Evolutionary conservation across 805 yeast genomes (phyloP), one percentile per base, ranked within the genome.

Genomic region (Danielia reshetovae): DNA sequence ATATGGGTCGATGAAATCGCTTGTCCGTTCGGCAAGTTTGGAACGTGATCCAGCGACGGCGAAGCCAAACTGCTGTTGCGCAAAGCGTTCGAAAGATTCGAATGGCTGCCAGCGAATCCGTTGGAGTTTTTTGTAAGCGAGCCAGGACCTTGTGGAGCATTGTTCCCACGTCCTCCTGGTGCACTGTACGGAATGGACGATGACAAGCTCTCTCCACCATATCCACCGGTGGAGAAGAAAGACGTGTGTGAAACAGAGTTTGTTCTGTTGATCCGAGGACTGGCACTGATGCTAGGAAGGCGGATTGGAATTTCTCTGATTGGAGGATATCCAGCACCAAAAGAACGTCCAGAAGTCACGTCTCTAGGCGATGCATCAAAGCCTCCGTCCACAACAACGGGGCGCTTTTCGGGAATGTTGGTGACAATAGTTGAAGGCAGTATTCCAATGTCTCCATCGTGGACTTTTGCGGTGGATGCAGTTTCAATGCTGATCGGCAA

Each of bases 101-200:
- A 35, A 5, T 42, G 33, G 31, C 36, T 28, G 25, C 24, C 30
- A 16, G 47, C 45, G 9, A 29, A 24, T 5, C 34, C 35, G 24
- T 23, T 23, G 9, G 43, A 27, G n/a, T n/a, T n/a, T 21, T 39
- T 39, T 9, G 43, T 38, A 29, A 12, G 24, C 18, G 36, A 18
- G 28, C 18, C 13, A 17, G 32, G 25, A n/a, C 35, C 25, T 34
- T 14, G 24, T 35, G 15, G 46, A 19, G 22, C 43, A 10, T n/a
- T n/a, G n/a, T n/a, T n/a, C n/a, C 32, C 31, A 29, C 60, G 70
- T 7, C 84, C 81, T 16, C 85, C 85, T 1, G 88, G 88, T 2
- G 79, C 86, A 6, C 81, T 69, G 55, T 81, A 81, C 1, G 88
- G 88, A 32, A 81, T 81, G 25, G 77, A 68, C 16, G 77, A 65